These are phyloP conservation scores for Xylaria telfairii DNA, from an alignment of 495 filamentous ascomycete species.

Conservation along the genomic window DNA sequence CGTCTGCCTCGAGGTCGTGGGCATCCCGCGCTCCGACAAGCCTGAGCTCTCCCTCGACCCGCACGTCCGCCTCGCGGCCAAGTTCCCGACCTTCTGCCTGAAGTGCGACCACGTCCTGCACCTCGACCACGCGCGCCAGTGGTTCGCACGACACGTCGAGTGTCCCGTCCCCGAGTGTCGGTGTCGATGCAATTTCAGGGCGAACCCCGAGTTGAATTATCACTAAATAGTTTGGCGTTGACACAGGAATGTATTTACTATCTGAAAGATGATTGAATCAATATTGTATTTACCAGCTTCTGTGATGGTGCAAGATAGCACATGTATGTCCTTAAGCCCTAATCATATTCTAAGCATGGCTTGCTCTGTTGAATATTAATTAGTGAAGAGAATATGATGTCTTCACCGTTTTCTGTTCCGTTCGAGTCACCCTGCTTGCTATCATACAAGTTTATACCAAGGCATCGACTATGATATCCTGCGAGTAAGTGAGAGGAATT, in stretches of 20 bases:
- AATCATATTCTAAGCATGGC: not conserved
- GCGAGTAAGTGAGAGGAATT: no score
- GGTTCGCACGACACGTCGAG: conserved; percentile 80
- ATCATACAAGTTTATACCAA: not conserved
- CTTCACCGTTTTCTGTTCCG: not conserved
- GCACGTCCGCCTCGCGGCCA: conserved; percentile 51
- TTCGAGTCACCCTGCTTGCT: not conserved
- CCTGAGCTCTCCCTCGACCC: conserved; percentile 61
- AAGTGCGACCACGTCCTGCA: conserved; percentile 91
- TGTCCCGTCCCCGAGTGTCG: conserved; percentile 90
- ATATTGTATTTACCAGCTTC: not conserved
- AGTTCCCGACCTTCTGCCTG: conserved; percentile 80
- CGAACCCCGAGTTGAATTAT: conserved; percentile 57
- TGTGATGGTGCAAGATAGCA: not conserved
- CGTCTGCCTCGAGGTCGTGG: conserved; percentile 85
- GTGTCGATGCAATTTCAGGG: conserved; percentile 73
- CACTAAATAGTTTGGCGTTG: conserved; percentile 33
- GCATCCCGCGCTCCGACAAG: conserved; percentile 73
- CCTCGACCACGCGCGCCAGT: conserved; percentile 83
- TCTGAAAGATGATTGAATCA: not conserved
- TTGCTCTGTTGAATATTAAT: not conserved
- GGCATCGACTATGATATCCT: no score
- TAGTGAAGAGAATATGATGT: not conserved
- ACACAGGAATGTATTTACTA: not conserved
- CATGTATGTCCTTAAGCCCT: not conserved